phyloP scores from a whole-genome alignment of 2,329 filamentous ascomycete genomes.

The Rachicladosporium sp. region DNA sequence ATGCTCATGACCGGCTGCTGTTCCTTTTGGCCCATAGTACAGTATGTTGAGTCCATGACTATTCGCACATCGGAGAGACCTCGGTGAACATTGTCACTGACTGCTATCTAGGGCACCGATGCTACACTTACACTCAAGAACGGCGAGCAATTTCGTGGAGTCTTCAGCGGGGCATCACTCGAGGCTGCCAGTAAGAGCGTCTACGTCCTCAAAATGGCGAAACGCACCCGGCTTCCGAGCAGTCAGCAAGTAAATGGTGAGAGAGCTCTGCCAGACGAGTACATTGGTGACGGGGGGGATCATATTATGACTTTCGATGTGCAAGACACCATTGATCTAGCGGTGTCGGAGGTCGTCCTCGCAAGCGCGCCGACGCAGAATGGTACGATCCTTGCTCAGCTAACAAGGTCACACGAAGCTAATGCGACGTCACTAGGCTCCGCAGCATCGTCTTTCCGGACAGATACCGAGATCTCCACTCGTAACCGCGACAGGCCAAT shows the following conservation, averaged over 20 bases:
- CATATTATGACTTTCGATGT: conserved; percentile 48
- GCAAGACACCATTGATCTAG: conserved; percentile 47
- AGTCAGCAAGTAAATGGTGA: conserved; percentile 35
- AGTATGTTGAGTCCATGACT: conserved; percentile 49
- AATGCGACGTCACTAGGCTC: conserved; percentile 36
- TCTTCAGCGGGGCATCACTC: conserved; percentile 45
- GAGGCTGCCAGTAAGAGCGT: conserved; percentile 38
- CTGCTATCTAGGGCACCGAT: conserved; percentile 37
- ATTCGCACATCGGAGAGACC: conserved; percentile 31
- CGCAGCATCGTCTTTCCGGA: conserved; percentile 59
- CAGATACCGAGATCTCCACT: conserved; percentile 70
- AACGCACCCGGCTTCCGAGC: conserved; percentile 32
- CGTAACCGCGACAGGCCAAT: conserved; percentile 41
- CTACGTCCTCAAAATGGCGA: conserved; percentile 55
- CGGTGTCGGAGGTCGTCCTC: conserved; percentile 40
- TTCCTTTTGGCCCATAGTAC: conserved; percentile 47
- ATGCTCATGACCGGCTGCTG: conserved; percentile 47
- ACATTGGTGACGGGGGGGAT: conserved; percentile 35
- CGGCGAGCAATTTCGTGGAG: conserved; percentile 49
- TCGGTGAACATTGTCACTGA: conserved; percentile 5
- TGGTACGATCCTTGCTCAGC: conserved; percentile 32
- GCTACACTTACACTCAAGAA: conserved; percentile 46
- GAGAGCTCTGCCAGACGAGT: conserved; percentile 28
- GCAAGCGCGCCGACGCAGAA: conserved; percentile 44
- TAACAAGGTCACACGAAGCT: conserved; percentile 5